Evolutionary conservation across 495 filamentous ascomycete species (phyloP), one percentile per base, ranked within the genome.

Genomic region (Tuber magnatum): DNA sequence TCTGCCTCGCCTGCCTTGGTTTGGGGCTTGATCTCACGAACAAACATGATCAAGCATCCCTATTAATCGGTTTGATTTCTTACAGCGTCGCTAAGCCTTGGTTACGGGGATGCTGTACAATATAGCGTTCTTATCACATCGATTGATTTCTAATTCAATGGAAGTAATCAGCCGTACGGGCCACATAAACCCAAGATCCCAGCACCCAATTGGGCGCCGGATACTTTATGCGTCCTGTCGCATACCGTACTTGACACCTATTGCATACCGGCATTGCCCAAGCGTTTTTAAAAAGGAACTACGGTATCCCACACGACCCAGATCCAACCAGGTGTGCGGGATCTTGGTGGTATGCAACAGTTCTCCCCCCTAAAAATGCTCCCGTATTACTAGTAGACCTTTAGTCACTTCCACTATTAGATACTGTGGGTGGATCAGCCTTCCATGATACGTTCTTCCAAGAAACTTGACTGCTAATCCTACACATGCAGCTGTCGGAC

Each of bases 1-100:
- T 61, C 56, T 61, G 56, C 56, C 56, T 61, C n/a, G 56, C 16
- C 56, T 61, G 56, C 56, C 56, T 61, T 28, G n/a, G 56, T 61
- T 61, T 61, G 56, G 56, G 56, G 56, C 56, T 61, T 61, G 12
- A 61, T 32, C n/a, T 61, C 28, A 61, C n/a, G 56, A 61, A 32
- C n/a, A 6, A 61, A 61, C 10, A 61, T 16, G n/a, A 61, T 61
- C 56, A 61, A 32, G 56, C 56, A 32, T 61, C 56, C 32, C 56
- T n/a, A n/a, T 61, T 32, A 61, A 61, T 32, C 28, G n/a, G 56
- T 3, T 32, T 4, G 10, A 32, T 32, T 32, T 32, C 56, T 32
- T 32, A 61, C 9, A 16, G 28, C 56, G 14, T 16, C 3, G 56
- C 56, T 61, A 28, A 61, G 56, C 56, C n/a, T 61, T 61, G 14